phyloP scores from a whole-genome alignment of 208 protist genomes.

The Wallacemonas sp. region DNA sequence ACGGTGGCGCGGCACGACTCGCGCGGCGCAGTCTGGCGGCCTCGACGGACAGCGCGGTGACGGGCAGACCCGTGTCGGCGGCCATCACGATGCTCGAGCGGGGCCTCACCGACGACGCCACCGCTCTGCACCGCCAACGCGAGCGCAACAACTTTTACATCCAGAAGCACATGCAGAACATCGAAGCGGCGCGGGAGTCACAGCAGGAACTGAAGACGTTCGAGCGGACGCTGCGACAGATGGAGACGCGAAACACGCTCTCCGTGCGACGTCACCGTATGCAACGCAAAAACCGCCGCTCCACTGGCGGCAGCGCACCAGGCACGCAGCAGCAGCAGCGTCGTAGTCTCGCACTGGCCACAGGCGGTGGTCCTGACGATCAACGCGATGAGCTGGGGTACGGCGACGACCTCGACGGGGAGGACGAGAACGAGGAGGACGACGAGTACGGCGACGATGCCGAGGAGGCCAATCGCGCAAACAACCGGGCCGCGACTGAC shows the following conservation, averaged over 20 bases:
- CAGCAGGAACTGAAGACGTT: slow-evolving; percentile 50
- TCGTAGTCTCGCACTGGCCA: too few species aligned
- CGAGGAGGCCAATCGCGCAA: slow-evolving; percentile 1
- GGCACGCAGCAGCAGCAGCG: too few species aligned
- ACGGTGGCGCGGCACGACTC: background rate
- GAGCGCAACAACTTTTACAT: slow-evolving; percentile 21
- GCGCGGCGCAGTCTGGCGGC: background rate
- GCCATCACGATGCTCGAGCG: background rate
- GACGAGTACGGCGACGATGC: background rate
- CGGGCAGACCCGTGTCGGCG: background rate
- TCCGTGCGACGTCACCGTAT: slow-evolving; percentile 1
- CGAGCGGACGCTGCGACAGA: slow-evolving; percentile 28
- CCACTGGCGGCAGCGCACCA: background rate
- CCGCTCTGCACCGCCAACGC: slow-evolving; percentile 15
- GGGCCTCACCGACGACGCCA: background rate
- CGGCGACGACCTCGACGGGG: background rate
- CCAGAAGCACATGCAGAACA: slow-evolving; percentile 39
- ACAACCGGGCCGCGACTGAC: slow-evolving; percentile 4
- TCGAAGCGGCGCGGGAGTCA: slow-evolving; percentile 30
- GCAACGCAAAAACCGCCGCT: background rate
- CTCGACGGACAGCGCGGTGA: background rate
- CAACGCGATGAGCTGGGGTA: background rate
- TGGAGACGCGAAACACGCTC: slow-evolving; percentile 28
- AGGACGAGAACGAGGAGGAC: slow-evolving; percentile 6
- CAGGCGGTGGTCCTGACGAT: background rate